Evolutionary conservation across 1,284 basidiomycete species (phyloP), one percentile per base, ranked within the genome.

Genomic region (Boletellus deceptivus): DNA sequence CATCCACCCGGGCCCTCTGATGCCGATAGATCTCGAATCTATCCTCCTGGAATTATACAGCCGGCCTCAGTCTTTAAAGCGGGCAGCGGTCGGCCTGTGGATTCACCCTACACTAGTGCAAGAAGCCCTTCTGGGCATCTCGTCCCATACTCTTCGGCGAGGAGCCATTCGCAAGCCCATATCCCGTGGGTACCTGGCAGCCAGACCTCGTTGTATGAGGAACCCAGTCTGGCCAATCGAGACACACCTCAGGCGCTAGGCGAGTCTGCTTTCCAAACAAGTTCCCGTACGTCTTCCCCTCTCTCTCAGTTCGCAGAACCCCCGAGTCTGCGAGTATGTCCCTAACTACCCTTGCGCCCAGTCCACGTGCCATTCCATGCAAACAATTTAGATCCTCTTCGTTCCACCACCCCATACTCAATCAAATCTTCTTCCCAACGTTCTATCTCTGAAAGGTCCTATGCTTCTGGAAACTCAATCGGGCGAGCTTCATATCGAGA

Each of bases 81-180:
- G 29, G 29, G 24, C 3, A 24, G 13, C 29, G 29, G 25, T 24
- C 42, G 31, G 4, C 49, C 52, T 0, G 43, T 43, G 13, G 62
- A 64, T 27, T 47, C 38, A n/a, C 58, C 55, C 17, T 67, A 59
- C 6, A 53, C 29, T 13, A 55, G 14, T 44, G 35, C 43, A 35
- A 62, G 62, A 42, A 61, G 65, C 11, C 51, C 49, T 14, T 63
- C 62, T 38, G 64, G 62, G 20, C 42, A 46, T 24, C 62, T 68
- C 20, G 3, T 27, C 3, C 58, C 60, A 17, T 36, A 43, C 34
- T 43, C 63, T 16, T 49, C 49, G 17, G 40, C 49, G 43, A 62
- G 55, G 31, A 53, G 39, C 22, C 33, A 46, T 38, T 59, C 60
- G 1, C 52, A 39, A 48, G 46, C 52, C 10, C 1, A 24, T 34